Evolutionary conservation across 192 early-diverging fungal genomes (phyloP).

Genomic region (Phycomyces nitens): DNA sequence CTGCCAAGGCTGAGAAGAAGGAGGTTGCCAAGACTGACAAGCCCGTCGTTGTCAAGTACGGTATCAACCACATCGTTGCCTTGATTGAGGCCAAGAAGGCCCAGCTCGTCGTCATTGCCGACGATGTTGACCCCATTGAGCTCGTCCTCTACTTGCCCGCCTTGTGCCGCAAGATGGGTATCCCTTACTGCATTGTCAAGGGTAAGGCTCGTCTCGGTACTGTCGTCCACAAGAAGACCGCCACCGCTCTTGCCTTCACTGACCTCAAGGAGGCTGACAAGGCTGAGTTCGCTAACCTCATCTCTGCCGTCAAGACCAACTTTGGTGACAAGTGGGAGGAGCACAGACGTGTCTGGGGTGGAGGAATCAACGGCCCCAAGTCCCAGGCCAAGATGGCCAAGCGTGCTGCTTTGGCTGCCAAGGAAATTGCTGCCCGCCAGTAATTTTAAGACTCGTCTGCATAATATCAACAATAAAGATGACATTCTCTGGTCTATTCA

Average conservation of each 20-base stretch:
- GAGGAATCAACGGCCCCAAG: conserved; percentile 96
- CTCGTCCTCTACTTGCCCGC: conserved; percentile 98
- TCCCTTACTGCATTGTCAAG: conserved; percentile 99
- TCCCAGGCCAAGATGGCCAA: conserved; percentile 80
- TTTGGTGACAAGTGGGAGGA: conserved; percentile 95
- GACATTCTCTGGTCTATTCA: no score
- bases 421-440: conserved; percentile 42
- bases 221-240: conserved; percentile 99
- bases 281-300: conserved; percentile 77
- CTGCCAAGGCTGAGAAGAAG: conserved; percentile 86
- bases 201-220: conserved; percentile 97
- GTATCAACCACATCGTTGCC: conserved; percentile 99
- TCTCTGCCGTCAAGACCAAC: conserved; percentile 92
- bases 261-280: conserved; percentile 97
- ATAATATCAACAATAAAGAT: no score
- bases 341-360: conserved; percentile 92
- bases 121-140: conserved; percentile 99
- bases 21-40: conserved; percentile 81
- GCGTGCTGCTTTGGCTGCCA: conserved; percentile 58
- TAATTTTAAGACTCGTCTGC: conserved; percentile 26
- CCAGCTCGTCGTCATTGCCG: conserved; percentile 96
- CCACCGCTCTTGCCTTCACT: conserved; percentile 92
- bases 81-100: conserved; percentile 99
- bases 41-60: conserved; percentile 96
- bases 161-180: conserved; percentile 99